These are phyloP conservation scores for Fusarium nygamai DNA, from an alignment of 2,329 filamentous ascomycete species.

Conservation along the genomic window DNA sequence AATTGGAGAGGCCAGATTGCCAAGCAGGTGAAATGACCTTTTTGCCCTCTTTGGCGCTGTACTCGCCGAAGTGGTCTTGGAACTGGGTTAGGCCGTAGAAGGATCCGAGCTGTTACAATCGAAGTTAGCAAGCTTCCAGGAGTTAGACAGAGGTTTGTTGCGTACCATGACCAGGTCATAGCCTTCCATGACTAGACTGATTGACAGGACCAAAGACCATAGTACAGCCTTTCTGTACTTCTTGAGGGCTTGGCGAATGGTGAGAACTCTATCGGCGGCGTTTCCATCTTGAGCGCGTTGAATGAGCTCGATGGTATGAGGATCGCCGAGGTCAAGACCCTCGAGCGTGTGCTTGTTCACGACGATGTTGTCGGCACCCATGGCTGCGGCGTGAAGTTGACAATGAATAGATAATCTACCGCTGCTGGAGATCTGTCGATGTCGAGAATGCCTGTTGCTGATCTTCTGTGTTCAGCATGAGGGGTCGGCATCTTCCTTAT, in stretches of 20 bases:
- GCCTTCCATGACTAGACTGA: not conserved
- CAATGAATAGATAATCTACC: accelerated
- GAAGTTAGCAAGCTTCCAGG: not conserved
- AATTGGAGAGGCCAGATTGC: conserved; percentile 58
- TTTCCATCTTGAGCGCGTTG: conserved; percentile 25
- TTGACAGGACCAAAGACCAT: not conserved
- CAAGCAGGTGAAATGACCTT: conserved; percentile 56
- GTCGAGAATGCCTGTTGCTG: accelerated
- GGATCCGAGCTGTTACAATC: not conserved
- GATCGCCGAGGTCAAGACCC: not conserved
- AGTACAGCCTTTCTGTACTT: not conserved
- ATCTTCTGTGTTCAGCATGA: accelerated
- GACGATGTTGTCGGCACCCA: not conserved
- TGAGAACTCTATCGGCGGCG: conserved; percentile 35
- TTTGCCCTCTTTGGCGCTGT: conserved; percentile 7
- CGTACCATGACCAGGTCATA: conserved; percentile 51
- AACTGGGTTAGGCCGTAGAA: conserved; percentile 32
- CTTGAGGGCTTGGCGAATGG: conserved; percentile 4
- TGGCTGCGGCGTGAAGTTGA: not conserved
- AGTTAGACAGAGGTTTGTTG: too few species aligned
- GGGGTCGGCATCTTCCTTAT: not conserved
- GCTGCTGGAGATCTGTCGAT: accelerated
- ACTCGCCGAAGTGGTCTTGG: conserved; percentile 20
- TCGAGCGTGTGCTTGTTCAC: not conserved
- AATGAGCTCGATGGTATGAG: conserved; percentile 13